Evolutionary conservation across 2,329 filamentous ascomycete genomes (phyloP), one percentile per base, ranked within the genome.

Genomic region (Verticillium dahliae): DNA sequence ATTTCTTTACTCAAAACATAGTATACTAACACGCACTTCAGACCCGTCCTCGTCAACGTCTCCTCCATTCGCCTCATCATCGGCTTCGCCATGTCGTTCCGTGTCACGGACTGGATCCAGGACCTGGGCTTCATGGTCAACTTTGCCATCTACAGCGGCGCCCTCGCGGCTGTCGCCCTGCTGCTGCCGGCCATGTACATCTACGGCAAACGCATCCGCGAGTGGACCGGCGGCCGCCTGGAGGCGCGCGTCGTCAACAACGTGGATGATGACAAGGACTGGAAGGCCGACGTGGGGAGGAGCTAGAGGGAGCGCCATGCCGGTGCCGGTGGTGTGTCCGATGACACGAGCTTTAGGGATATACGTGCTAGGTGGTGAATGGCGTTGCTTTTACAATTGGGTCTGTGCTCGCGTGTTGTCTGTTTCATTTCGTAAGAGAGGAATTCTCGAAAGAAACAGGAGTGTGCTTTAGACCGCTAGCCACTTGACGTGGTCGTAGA

Each of bases 1-100:
- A 31, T 5, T 5, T 45, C n/a, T 18, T 45, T 18, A 7, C 14
- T 4, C 1, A 13, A 18, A 22, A 39, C 31, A 15, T 5, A 4
- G 11, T 3, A 4, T 38, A 7, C 58, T 60, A 60, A 65, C 6
- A 9, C 2, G 27, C 10, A 60, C 7, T 6, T 54, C 3, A 73
- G 73, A 2, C 70, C 72, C 6, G 71, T 73, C 5, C 67, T 75
- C 33, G 73, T 72, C 33, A 74, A 74, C 60, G 72, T 74, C 45
- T 69, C 69, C 45, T 72, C 70, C 35, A 66, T 73, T 57, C 68
- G 71, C 14, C 66, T 73, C 52, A 66, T 74, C 38, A 67, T 71
- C 13, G 70, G 69, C 22, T 73, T 70, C 61, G 67, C 72, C 62
- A 62, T 74, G 54, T 65, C 68, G 9, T 73, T 71, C 61, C 63